Base-by-base conservation (phyloP, 495 filamentous ascomycete species). In the Penicillium argentinense region DNA sequence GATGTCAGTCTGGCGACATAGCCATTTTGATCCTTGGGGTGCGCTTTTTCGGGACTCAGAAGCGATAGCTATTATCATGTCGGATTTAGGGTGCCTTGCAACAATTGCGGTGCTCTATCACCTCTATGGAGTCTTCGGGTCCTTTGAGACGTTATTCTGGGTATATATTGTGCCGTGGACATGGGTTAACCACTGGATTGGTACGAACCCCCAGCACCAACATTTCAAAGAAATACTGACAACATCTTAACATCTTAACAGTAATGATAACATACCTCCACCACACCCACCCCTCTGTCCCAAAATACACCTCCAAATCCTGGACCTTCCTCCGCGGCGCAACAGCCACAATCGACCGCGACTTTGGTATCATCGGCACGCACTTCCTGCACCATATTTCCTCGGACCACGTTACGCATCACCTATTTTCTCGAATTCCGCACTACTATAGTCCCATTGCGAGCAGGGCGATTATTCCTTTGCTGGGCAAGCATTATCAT, bases 291-390 rank as follows among this genome's bases (percentile, higher is more conserved):
- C 85, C 85, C 6, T 75, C 83, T 6, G 77, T 91, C 29, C 88
- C 88, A 17, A 85, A 91, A 72, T 92, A 89, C 69, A 74, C 75
- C 29, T 68, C 73, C 19, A 71, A 80, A 28, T 71, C 81, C 52
- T 91, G 87, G 88, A 88, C 82, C 64, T 92, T 83, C 58, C 77
- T 85, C 22, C 84, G 85, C 49, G 88, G 88, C 36, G 86, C 87
- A 81, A 27, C 39, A 4, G 39, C 39, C 13, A 41, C 39, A 26
- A 19, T 16, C 24, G n/a, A 27, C 28, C 39, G 21, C 5, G 39
- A 34, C 13, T 9, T 34, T 13, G 30, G 30, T 13, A 7, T 34
- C 30, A 34, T 34, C 13, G 30, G 30, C 30, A 34, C 30, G 7
- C 30, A 34, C 13, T 34, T 34, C 13, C 9, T 34, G 30, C 30